Percentiles rank a stretch among this genome's conserved stretches.
Conservation (phyloP, 768 basidiomycete species). For the Podaxis sp. region DNA sequence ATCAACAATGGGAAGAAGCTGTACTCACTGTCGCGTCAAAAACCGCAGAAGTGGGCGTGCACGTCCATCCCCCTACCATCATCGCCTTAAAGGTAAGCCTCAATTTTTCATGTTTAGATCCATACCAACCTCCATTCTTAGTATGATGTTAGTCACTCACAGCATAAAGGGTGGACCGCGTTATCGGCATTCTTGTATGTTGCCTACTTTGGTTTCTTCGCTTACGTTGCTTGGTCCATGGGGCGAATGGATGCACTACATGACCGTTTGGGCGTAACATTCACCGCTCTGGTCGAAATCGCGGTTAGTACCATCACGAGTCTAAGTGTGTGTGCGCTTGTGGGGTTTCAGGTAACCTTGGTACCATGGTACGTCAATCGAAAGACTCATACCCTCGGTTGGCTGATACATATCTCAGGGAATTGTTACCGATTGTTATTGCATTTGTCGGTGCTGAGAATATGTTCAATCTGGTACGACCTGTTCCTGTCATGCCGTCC, state of each 20-base stretch:
- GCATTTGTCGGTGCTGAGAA: conserved; percentile 96
- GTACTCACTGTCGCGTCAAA: conserved; percentile 40
- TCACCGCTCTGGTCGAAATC: conserved; percentile 92
- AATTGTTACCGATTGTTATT: conserved; percentile 89
- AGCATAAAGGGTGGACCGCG: conserved; percentile 49
- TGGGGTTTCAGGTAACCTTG: conserved; percentile 87
- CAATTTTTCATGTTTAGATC: conserved; percentile 9
- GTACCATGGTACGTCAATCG: conserved; percentile 70
- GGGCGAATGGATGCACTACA: conserved; percentile 83
- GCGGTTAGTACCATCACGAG: conserved; percentile 92
- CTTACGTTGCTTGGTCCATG: conserved; percentile 76
- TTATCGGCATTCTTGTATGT: conserved; percentile 73
- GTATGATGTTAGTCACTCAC: conserved; percentile 54
- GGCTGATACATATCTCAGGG: conserved; percentile 45
- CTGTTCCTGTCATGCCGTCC: conserved; percentile 11
- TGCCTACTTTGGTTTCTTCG: conserved; percentile 74
- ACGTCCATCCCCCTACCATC: conserved; percentile 38
- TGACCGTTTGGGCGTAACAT: conserved; percentile 85
- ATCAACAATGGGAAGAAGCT: conserved; percentile 61
- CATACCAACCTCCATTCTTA: conserved; percentile 26
- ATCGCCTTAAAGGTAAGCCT: conserved; percentile 46
- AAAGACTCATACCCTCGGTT: neutral
- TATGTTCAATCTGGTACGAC: conserved; percentile 87
- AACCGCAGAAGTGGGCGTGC: conserved; percentile 30
- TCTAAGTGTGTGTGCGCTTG: conserved; percentile 87